Evolutionary conservation across 306 rosid species (phyloP).

Genomic region (Rosa chinensis): DNA sequence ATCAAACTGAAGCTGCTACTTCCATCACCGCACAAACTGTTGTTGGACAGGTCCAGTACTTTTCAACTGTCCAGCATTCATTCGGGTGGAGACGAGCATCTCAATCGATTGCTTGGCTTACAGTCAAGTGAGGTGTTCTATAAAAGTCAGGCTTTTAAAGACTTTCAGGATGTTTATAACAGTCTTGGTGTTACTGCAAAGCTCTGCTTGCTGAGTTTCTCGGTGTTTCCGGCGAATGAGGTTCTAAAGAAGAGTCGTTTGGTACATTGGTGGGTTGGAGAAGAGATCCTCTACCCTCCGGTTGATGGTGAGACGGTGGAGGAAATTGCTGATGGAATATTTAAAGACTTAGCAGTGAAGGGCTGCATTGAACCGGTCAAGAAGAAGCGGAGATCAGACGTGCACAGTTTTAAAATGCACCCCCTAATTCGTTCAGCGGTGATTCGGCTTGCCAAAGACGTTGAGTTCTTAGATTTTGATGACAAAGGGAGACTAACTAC

Average conservation of each 20-base stretch:
- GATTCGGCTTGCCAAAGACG: conserved; percentile 17
- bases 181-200: background rate
- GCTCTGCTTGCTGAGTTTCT: conserved; percentile 29
- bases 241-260: conserved; percentile 31
- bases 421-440: conserved; percentile 32
- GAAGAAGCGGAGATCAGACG: background rate
- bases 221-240: conserved; percentile 28
- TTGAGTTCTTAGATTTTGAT: conserved; percentile 18
- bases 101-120: background rate
- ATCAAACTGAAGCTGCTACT: conserved; percentile 1
- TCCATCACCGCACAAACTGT: background rate
- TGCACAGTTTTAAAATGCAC: conserved; percentile 15
- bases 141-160: background rate
- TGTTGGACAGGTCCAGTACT: background rate
- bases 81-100: background rate
- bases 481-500: background rate
- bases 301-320: background rate
- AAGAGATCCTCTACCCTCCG: conserved; percentile 3
- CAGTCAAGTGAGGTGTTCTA: background rate
- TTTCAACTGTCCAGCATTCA: background rate
- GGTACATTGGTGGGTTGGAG: conserved; percentile 41
- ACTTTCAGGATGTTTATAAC: conserved; percentile 8
- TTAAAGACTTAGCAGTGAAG: conserved; percentile 7
- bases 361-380: conserved; percentile 25
- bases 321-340: background rate